A percentile compares a stretch with the other conserved stretches of the same genome.
These are phyloP conservation scores for Talaromyces marneffei DNA, from an alignment of 2,329 filamentous ascomycete species.

Conservation along the genomic window DNA sequence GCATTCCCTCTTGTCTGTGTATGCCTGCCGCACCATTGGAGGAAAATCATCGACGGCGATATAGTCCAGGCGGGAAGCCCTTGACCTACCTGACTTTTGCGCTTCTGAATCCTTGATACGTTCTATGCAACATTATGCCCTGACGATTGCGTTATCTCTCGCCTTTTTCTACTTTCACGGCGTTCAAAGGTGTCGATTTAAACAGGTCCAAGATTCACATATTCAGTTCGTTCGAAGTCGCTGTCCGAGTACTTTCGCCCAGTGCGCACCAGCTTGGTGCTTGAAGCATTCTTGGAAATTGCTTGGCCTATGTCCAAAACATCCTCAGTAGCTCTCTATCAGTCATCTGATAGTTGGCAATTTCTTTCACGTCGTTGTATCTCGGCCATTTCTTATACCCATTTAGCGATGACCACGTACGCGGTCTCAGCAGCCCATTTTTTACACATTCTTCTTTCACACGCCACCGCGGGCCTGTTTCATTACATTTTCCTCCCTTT, in stretches of 20 bases:
- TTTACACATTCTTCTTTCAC: background rate
- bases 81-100: slow-evolving; percentile 16
- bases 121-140: slow-evolving; percentile 31
- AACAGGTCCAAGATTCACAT: slow-evolving; percentile 3
- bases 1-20: slow-evolving; percentile 96
- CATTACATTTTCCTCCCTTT: background rate
- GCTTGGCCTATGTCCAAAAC: background rate
- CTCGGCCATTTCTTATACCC: slow-evolving; percentile 14
- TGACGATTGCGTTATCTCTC: slow-evolving; percentile 31
- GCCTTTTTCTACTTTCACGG: slow-evolving; percentile 5
- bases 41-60: slow-evolving; percentile 91
- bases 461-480: slow-evolving; percentile 4
- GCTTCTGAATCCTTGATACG: slow-evolving; percentile 13
- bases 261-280: background rate
- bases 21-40: slow-evolving; percentile 91
- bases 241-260: background rate
- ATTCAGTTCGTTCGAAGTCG: background rate
- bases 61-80: slow-evolving; percentile 23
- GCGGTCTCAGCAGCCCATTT: slow-evolving; percentile 9
- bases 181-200: slow-evolving; percentile 13
- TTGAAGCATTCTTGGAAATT: background rate
- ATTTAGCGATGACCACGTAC: slow-evolving; percentile 13
- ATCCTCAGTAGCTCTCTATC: background rate
- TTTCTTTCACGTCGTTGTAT: background rate
- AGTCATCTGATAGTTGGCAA: background rate